These are phyloP conservation scores for Scheffersomyces titani DNA, from an alignment of 1,139 yeast species.

Conservation along the genomic window DNA sequence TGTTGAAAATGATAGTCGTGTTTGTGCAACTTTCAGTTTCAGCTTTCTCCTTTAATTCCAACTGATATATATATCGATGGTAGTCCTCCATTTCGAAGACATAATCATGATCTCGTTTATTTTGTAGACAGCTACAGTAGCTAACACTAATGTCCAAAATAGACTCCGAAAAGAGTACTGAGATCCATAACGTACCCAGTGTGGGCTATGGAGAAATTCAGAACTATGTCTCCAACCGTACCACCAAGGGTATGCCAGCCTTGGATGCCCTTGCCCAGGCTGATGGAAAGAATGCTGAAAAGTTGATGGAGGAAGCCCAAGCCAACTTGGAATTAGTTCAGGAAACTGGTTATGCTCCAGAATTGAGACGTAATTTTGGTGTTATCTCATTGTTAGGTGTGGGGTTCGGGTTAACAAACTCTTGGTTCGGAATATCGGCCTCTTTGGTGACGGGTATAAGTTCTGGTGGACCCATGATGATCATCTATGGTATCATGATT, in stretches of 20 bases:
- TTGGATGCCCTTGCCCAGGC: conserved; percentile 10
- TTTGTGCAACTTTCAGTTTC: neutral
- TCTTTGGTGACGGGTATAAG: conserved; percentile 49
- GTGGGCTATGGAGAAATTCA: conserved; percentile 21
- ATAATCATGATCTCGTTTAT: neutral
- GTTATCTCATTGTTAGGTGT: conserved; percentile 54
- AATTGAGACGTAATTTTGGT: conserved; percentile 51
- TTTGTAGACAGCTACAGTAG: neutral
- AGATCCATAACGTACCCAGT: conserved; percentile 18
- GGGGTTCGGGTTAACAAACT: conserved; percentile 54
- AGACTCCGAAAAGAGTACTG: conserved; percentile 2
- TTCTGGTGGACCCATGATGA: conserved; percentile 52
- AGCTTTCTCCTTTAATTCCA: neutral
- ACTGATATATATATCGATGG: neutral
- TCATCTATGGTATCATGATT: conserved; percentile 45
- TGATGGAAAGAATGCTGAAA: conserved; percentile 15
- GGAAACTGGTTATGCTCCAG: conserved; percentile 38
- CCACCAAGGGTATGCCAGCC: conserved; percentile 4
- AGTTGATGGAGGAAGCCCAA: conserved; percentile 29
- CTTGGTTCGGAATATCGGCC: conserved; percentile 56
- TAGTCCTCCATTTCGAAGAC: neutral
- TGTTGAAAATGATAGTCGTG: neutral
- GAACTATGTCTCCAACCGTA: conserved; percentile 14
- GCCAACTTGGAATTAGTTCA: conserved; percentile 32
- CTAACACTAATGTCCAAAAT: neutral